These are phyloP conservation scores for Epichloe festucae DNA, from an alignment of 2,329 filamentous ascomycete genomes.

Conservation along the genomic window DNA sequence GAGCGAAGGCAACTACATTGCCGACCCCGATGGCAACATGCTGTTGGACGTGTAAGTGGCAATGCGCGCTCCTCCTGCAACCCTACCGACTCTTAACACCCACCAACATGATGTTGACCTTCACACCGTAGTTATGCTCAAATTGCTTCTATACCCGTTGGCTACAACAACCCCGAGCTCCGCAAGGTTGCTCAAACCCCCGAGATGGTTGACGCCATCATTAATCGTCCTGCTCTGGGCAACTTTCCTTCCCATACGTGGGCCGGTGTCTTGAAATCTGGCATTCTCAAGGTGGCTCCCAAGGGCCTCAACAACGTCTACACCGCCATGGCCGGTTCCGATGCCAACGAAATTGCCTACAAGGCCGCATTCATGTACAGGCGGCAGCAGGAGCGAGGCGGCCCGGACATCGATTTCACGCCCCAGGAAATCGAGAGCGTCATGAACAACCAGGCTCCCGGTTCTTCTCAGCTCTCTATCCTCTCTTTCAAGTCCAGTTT, in stretches of 20 bases:
- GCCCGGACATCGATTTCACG: slow-evolving; percentile 64
- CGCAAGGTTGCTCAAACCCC: slow-evolving; percentile 56
- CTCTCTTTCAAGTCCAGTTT: slow-evolving; percentile 80
- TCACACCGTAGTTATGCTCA: slow-evolving; percentile 55
- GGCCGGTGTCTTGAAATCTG: slow-evolving; percentile 64
- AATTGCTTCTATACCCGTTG: slow-evolving; percentile 83
- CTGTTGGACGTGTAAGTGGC: slow-evolving; percentile 54
- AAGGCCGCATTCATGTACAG: slow-evolving; percentile 94
- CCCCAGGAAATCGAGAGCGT: slow-evolving; percentile 57
- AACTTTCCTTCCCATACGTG: slow-evolving; percentile 85
- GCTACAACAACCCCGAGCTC: slow-evolving; percentile 80
- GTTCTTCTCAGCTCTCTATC: slow-evolving; percentile 66
- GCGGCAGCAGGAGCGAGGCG: slow-evolving; percentile 68
- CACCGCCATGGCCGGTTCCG: slow-evolving; percentile 77
- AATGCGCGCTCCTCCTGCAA: not conserved
- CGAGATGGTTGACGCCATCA: slow-evolving; percentile 67
- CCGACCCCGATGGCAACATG: slow-evolving; percentile 57
- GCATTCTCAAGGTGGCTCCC: slow-evolving; percentile 71
- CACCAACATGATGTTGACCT: not conserved
- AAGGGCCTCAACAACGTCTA: slow-evolving; percentile 80
- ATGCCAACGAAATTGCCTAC: slow-evolving; percentile 89
- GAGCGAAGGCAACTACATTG: slow-evolving; percentile 70
- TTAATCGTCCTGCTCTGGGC: slow-evolving; percentile 80
- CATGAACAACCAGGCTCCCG: slow-evolving; percentile 72
- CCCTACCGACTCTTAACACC: not conserved